phyloP scores from a whole-genome alignment of 441 rosid species.

The Pelargonium citronellum region DNA sequence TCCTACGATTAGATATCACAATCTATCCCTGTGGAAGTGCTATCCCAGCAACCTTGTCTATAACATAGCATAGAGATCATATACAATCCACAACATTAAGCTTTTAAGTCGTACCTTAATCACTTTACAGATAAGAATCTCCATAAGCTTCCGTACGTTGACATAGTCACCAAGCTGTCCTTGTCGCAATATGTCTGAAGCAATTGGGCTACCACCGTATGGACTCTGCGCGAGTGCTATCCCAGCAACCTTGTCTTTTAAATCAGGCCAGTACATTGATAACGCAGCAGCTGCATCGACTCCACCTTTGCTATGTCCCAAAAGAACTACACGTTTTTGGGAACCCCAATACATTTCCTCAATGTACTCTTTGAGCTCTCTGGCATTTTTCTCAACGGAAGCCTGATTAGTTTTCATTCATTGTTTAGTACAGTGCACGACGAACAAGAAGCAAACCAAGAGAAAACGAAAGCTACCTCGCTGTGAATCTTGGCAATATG shows the following conservation, averaged over 20 bases:
- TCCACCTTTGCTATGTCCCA: slow-evolving; percentile 99
- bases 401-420: slow-evolving; percentile 45
- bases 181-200: slow-evolving; percentile 82
- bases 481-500: slow-evolving; percentile 98
- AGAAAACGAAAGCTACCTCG: slow-evolving; percentile 47
- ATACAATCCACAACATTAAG: too few relatives aligned
- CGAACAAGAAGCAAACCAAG: slow-evolving; percentile 4
- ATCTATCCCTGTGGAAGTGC: slow-evolving; percentile 51
- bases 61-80: too few relatives aligned
- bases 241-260: slow-evolving; percentile 89
- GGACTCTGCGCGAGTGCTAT: slow-evolving; percentile 88
- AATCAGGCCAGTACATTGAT: slow-evolving; percentile 83
- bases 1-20: too few relatives aligned
- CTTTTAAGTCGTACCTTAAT: slow-evolving; percentile 51
- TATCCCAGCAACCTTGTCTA: slow-evolving; percentile 82
- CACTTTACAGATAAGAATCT: slow-evolving; percentile 81
- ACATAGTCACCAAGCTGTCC: slow-evolving; percentile 97
- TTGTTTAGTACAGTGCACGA: slow-evolving; percentile 23
- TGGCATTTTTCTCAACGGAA: slow-evolving; percentile 93
- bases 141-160: slow-evolving; percentile 71
- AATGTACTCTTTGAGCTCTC: slow-evolving; percentile 82
- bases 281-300: slow-evolving; percentile 91
- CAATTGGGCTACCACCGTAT: slow-evolving; percentile 90
- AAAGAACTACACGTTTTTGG: slow-evolving; percentile 73
- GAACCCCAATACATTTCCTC: slow-evolving; percentile 95